These are phyloP conservation scores for Astraeus odoratus DNA, from an alignment of 768 basidiomycete genomes.

Conservation along the genomic window DNA sequence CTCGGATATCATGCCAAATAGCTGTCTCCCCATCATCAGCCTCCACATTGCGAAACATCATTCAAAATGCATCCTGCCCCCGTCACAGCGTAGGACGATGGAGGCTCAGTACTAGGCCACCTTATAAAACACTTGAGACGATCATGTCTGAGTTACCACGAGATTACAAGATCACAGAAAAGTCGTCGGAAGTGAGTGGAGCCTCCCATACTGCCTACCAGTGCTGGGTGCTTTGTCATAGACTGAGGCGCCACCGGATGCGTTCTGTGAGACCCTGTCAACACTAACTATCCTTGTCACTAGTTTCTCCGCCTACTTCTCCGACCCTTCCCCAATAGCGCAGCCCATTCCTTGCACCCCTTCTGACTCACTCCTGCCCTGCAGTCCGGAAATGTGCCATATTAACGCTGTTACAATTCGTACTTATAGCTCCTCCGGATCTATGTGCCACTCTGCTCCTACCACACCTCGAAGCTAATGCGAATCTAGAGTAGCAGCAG, in stretches of 20 bases:
- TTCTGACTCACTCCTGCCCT: slow-evolving; percentile 67
- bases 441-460: slow-evolving; percentile 59
- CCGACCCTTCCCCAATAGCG: slow-evolving; percentile 43
- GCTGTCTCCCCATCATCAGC: too few relatives aligned
- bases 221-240: too few relatives aligned
- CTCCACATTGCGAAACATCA: too few relatives aligned
- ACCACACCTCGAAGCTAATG: slow-evolving; percentile 47
- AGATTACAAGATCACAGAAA: slow-evolving; percentile 70
- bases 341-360: slow-evolving; percentile 63
- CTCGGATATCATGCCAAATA: too few relatives aligned
- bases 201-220: too few relatives aligned
- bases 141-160: slow-evolving; percentile 87
- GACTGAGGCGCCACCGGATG: slow-evolving; percentile 70
- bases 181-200: too few relatives aligned
- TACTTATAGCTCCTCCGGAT: slow-evolving; percentile 60
- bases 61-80: too few relatives aligned
- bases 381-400: slow-evolving; percentile 94
- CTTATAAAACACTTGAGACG: slow-evolving; percentile 75
- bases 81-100: too few relatives aligned
- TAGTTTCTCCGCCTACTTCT: slow-evolving; percentile 69
- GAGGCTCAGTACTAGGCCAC: slow-evolving; percentile 2
- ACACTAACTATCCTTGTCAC: slow-evolving; percentile 88
- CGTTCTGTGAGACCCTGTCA: slow-evolving; percentile 74
- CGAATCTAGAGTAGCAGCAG: slow-evolving; percentile 61
- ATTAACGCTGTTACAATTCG: slow-evolving; percentile 75